A percentile compares a stretch with the other conserved stretches of the same genome.
Evolutionary conservation across 768 basidiomycete genomes (phyloP).

Genomic region (Kwoniella pini): DNA sequence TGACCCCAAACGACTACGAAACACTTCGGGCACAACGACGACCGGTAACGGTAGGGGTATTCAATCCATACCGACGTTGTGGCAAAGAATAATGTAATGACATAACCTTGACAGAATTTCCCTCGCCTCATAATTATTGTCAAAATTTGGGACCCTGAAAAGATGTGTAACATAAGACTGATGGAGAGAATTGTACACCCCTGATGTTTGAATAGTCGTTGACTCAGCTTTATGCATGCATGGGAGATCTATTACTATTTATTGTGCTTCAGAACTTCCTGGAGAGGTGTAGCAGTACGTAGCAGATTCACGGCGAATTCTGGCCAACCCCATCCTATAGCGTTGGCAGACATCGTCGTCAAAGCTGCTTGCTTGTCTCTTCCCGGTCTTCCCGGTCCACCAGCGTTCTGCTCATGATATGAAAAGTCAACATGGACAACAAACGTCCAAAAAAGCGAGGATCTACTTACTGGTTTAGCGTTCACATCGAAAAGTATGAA

Average conservation of each 20-base stretch:
- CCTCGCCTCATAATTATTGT: too few relatives aligned
- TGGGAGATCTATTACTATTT: neutral
- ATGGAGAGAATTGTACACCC: too few relatives aligned
- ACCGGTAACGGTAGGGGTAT: too few relatives aligned
- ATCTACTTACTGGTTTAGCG: constrained; percentile 47
- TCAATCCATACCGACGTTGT: too few relatives aligned
- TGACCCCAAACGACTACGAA: too few relatives aligned
- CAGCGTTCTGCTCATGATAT: constrained; percentile 39
- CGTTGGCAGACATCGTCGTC: constrained; percentile 41
- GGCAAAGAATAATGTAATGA: too few relatives aligned
- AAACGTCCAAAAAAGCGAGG: neutral
- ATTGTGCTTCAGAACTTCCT: constrained; percentile 1
- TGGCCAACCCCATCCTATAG: constrained; percentile 48
- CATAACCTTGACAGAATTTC: too few relatives aligned
- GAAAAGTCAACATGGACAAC: neutral
- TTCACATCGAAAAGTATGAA: constrained; percentile 50
- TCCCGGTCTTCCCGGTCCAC: constrained; percentile 48
- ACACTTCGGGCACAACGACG: too few relatives aligned
- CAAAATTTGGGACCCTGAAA: too few relatives aligned
- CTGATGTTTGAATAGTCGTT: too few relatives aligned
- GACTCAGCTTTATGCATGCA: neutral
- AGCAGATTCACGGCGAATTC: constrained; percentile 30
- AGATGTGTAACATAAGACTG: too few relatives aligned
- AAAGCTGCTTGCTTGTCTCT: constrained; percentile 44
- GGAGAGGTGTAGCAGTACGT: constrained; percentile 20